These are phyloP conservation scores for Phlyctochytrium bullatum DNA, from an alignment of 192 early-diverging fungal genomes.

Conservation along the genomic window DNA sequence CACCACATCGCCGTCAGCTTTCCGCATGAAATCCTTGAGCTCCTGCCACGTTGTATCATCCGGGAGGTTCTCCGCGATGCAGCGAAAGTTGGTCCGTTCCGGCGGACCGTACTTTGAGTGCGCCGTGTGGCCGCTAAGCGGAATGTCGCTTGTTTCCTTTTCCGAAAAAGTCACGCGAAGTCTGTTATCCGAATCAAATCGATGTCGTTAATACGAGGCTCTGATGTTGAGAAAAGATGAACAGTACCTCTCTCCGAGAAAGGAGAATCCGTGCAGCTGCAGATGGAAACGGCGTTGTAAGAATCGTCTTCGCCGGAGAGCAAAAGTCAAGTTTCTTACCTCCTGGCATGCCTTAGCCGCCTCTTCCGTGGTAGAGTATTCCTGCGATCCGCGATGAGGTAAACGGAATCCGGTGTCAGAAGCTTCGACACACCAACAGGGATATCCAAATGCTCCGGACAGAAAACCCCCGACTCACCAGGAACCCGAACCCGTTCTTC, in stretches of 20 bases:
- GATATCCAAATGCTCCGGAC: no score
- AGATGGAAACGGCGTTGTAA: no score
- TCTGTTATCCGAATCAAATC: no score
- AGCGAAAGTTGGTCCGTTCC: neutral
- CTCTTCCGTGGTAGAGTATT: neutral
- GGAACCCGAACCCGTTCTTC: constrained; percentile 5
- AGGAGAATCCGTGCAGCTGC: constrained; percentile 1
- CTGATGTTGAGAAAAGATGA: no score
- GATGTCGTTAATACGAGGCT: no score
- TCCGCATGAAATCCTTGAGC: constrained; percentile 1
- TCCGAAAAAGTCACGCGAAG: no score
- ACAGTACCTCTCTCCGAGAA: constrained; percentile 4
- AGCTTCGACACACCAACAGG: neutral
- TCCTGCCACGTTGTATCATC: neutral
- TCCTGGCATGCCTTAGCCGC: neutral
- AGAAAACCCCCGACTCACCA: neutral
- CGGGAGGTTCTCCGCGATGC: constrained; percentile 6
- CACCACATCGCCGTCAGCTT: constrained; percentile 3
- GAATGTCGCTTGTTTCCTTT: no score
- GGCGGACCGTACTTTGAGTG: constrained; percentile 8
- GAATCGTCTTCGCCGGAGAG: no score
- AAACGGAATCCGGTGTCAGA: neutral
- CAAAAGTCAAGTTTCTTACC: neutral
- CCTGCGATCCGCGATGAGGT: no score
- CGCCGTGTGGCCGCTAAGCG: no score